Percentiles rank a stretch among this genome's conserved stretches.
Conservation (phyloP, 345 rosid genomes). For the Physaria fendleri region DNA sequence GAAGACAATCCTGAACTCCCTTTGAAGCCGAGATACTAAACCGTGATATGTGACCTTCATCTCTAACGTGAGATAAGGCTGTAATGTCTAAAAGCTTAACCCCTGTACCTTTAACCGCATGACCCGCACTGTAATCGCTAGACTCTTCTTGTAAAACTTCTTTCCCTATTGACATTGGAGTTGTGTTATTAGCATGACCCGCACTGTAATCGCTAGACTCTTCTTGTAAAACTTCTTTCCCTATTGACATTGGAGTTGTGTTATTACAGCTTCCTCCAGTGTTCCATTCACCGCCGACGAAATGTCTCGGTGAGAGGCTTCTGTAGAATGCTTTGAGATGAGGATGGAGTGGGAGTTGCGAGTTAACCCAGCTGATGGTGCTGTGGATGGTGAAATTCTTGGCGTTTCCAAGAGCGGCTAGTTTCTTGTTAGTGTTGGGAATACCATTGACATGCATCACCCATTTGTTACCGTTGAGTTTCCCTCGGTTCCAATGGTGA, state of each 20-base stretch:
- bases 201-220: constrained; percentile 59
- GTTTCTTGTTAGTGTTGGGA: constrained; percentile 47
- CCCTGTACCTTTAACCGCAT: constrained; percentile 56
- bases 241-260: constrained; percentile 64
- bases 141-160: constrained; percentile 61
- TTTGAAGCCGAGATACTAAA: constrained; percentile 46
- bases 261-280: constrained; percentile 82
- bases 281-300: constrained; percentile 79
- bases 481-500: constrained; percentile 81
- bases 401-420: constrained; percentile 53
- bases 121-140: constrained; percentile 49
- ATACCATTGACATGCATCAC: constrained; percentile 59
- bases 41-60: constrained; percentile 74
- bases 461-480: constrained; percentile 60
- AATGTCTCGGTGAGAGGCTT: constrained; percentile 79
- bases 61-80: constrained; percentile 59
- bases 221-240: constrained; percentile 61
- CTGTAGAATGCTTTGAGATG: constrained; percentile 58
- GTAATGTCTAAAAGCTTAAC: constrained; percentile 70
- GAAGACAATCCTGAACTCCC: constrained; percentile 73
- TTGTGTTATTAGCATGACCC: constrained; percentile 53
- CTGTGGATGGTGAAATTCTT: constrained; percentile 70
- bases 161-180: constrained; percentile 69
- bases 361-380: constrained; percentile 58
- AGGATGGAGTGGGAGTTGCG: constrained; percentile 52